These are phyloP conservation scores for Verticillium klebahnii DNA, from an alignment of 2,329 filamentous ascomycete species.

Conservation along the genomic window DNA sequence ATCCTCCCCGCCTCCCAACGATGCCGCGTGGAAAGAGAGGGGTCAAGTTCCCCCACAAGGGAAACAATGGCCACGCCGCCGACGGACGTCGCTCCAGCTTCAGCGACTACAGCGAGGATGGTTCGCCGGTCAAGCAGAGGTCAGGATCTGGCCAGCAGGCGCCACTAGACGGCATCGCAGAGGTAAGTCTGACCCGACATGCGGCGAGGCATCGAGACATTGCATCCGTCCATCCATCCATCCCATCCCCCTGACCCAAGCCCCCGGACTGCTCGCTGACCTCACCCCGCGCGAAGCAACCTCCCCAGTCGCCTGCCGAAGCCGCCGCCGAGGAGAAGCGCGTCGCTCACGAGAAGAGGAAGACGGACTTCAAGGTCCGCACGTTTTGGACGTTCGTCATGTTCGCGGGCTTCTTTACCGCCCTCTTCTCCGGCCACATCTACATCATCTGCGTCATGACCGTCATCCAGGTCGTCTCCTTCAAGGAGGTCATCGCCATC, in stretches of 20 bases:
- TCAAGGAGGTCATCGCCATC: conserved; percentile 99
- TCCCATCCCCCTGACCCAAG: neutral
- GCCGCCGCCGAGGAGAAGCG: conserved; percentile 33
- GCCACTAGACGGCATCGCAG: conserved; percentile 30
- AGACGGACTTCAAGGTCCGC: conserved; percentile 93
- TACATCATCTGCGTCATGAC: conserved; percentile 95
- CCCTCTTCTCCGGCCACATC: conserved; percentile 94
- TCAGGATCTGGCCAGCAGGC: neutral
- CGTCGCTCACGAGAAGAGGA: conserved; percentile 94
- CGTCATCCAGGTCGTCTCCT: conserved; percentile 90
- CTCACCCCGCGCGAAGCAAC: conserved; percentile 31
- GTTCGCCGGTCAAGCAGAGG: conserved; percentile 26
- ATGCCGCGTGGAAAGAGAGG: conserved; percentile 41
- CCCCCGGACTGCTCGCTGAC: conserved; percentile 2
- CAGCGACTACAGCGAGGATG: conserved; percentile 63
- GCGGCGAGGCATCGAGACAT: neutral
- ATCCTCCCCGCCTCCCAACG: conserved; percentile 1
- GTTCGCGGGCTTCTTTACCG: conserved; percentile 87
- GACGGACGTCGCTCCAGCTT: conserved; percentile 65
- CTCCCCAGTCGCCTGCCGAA: conserved; percentile 10
- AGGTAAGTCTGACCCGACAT: conserved; percentile 20
- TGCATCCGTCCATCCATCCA: no score
- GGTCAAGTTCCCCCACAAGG: conserved; percentile 51
- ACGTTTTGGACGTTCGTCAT: conserved; percentile 98
- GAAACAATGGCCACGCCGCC: conserved; percentile 35